Percentiles rank a stretch among this genome's conserved stretches.
Evolutionary conservation across 2,329 filamentous ascomycete species (phyloP).

Genomic region (Claviceps africana): DNA sequence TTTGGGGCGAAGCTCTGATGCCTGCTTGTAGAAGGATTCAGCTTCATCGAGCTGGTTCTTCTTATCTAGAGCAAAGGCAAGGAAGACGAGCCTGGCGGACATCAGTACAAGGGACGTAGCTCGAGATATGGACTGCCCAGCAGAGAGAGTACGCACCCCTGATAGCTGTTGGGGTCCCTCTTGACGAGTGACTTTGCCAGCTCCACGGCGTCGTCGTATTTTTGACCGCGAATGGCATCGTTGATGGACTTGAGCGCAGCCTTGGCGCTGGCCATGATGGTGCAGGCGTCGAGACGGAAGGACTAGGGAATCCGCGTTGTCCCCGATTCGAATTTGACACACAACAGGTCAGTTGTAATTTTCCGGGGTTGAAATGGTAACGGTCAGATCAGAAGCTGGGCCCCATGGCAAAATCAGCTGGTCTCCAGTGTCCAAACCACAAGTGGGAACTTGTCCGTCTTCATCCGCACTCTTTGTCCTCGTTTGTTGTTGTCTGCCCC

Average conservation of each 20-base stretch:
- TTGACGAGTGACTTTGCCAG: conserved; percentile 57
- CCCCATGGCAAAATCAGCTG: background rate
- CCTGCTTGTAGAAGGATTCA: conserved; percentile 60
- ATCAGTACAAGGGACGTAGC: conserved; percentile 2
- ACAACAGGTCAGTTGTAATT: background rate
- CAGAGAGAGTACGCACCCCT: conserved; percentile 45
- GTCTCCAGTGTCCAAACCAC: background rate
- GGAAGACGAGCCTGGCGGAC: conserved; percentile 51
- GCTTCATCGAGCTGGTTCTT: conserved; percentile 56
- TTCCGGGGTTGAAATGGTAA: background rate
- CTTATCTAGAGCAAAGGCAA: conserved; percentile 75
- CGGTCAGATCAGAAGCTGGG: background rate
- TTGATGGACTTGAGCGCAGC: conserved; percentile 69
- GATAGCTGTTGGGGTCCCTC: conserved; percentile 66
- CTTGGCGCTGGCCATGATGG: conserved; percentile 44
- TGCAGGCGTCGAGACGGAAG: background rate
- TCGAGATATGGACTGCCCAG: background rate
- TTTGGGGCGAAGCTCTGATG: conserved; percentile 54
- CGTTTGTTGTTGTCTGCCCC: background rate
- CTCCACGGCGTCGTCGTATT: conserved; percentile 61
- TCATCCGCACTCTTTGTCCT: background rate
- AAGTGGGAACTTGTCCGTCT: background rate
- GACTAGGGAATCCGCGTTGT: background rate
- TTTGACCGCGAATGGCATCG: conserved; percentile 60
- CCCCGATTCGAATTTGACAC: background rate